These are phyloP conservation scores for Scutellaria baicalensis DNA, from an alignment of 257 asterid species.

Conservation along the genomic window DNA sequence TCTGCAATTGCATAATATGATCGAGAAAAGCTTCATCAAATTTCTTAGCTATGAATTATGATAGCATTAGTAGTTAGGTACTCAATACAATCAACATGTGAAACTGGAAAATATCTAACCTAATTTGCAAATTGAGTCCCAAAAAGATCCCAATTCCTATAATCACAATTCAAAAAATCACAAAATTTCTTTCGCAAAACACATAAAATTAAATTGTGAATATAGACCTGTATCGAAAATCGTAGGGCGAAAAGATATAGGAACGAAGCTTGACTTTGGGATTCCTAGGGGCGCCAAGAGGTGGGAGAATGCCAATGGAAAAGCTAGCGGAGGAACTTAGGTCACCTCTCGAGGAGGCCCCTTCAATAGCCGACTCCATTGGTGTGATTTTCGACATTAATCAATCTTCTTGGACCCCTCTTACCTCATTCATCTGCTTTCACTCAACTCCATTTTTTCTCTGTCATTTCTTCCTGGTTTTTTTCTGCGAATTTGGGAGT, in stretches of 20 bases:
- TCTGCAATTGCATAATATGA: slow-evolving; percentile 33
- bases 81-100: not conserved
- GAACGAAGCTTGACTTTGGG: slow-evolving; percentile 31
- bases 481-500: not conserved
- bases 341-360: slow-evolving; percentile 28
- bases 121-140: not conserved
- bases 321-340: slow-evolving; percentile 31
- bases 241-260: slow-evolving; percentile 49
- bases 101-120: not conserved
- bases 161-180: not conserved
- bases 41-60: not conserved
- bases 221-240: slow-evolving; percentile 41
- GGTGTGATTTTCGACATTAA: slow-evolving; percentile 7
- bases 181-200: not conserved
- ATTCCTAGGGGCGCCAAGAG: slow-evolving; percentile 49
- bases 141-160: not conserved
- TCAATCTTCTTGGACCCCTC: not conserved
- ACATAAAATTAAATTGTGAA: not conserved
- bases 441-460: not conserved
- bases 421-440: not conserved
- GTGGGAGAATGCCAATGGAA: slow-evolving; percentile 47
- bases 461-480: not conserved
- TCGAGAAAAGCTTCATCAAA: not conserved
- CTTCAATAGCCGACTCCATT: slow-evolving; percentile 29
- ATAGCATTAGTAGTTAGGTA: not conserved